These are phyloP conservation scores for Jackrogersella multiformis DNA, from an alignment of 495 filamentous ascomycete species.

Conservation along the genomic window DNA sequence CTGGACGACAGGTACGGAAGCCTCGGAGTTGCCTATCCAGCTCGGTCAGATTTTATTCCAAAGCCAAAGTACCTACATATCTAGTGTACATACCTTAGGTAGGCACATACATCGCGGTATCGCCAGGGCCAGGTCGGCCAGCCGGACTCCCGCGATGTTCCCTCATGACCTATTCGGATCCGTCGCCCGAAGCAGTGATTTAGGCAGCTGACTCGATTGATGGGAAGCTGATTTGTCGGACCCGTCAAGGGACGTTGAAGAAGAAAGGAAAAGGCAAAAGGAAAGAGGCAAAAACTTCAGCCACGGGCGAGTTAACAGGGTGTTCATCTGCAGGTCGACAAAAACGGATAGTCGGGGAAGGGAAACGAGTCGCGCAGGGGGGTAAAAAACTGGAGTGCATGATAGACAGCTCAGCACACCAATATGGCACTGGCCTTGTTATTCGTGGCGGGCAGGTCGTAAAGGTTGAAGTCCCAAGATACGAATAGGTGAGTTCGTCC, in stretches of 20 bases:
- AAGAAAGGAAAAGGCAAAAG: conserved; percentile 21
- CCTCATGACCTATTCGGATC: conserved; percentile 38
- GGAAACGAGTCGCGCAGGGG: conserved; percentile 38
- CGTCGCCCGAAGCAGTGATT: conserved; percentile 25
- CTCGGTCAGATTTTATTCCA: conserved; percentile 17
- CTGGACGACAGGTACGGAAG: conserved; percentile 19
- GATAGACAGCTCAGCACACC: conserved; percentile 45
- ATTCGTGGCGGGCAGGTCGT: conserved; percentile 30
- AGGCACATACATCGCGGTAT: conserved; percentile 8
- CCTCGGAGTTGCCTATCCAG: conserved; percentile 26
- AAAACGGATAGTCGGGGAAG: conserved; percentile 39
- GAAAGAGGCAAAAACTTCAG: conserved; percentile 38
- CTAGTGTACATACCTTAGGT: too few relatives aligned
- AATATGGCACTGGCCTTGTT: conserved; percentile 23
- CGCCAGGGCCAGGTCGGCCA: conserved; percentile 21
- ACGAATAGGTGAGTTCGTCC: conserved; percentile 18
- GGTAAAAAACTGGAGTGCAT: conserved; percentile 43
- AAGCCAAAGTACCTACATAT: background rate
- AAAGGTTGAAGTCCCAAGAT: conserved; percentile 16
- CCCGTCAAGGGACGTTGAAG: conserved; percentile 4
- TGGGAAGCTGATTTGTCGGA: conserved; percentile 33
- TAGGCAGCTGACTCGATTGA: conserved; percentile 45
- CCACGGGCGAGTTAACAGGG: conserved; percentile 31
- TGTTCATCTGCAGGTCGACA: conserved; percentile 42
- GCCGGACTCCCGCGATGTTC: conserved; percentile 16